Evolutionary conservation across 306 rosid genomes (phyloP).

Genomic region (Canavalia gladiata): DNA sequence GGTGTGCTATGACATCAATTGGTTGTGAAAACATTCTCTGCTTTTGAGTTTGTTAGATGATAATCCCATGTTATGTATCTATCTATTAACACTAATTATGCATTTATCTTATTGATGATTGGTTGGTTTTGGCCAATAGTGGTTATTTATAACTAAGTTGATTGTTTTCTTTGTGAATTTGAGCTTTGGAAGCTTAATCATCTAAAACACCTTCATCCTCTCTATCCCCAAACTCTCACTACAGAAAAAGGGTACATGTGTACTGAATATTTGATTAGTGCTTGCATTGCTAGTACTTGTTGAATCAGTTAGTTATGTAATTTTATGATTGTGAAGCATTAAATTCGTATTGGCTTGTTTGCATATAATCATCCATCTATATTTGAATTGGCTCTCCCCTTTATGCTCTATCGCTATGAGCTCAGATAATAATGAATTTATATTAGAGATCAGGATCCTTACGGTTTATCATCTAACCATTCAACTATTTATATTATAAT

Average conservation of each 20-base stretch:
- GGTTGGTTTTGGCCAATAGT: background rate
- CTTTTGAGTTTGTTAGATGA: background rate
- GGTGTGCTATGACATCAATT: background rate
- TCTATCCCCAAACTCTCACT: background rate
- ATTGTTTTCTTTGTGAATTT: constrained; percentile 11
- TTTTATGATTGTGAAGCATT: background rate
- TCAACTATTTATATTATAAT: too few species aligned
- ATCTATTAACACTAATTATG: background rate
- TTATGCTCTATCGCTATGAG: background rate
- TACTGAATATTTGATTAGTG: constrained; percentile 10
- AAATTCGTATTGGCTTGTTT: background rate
- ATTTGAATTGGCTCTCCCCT: background rate
- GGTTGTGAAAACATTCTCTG: background rate
- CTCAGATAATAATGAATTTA: background rate
- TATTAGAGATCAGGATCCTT: background rate
- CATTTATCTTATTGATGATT: background rate
- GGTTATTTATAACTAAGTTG: background rate
- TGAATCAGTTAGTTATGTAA: background rate
- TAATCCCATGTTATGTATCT: background rate
- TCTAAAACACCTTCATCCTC: background rate
- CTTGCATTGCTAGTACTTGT: background rate
- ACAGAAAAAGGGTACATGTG: background rate
- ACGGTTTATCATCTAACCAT: too few species aligned
- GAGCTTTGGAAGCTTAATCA: constrained; percentile 9
- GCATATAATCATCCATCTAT: background rate